phyloP scores from a whole-genome alignment of 768 basidiomycete species.

The Xerocomellus chrysenteron region DNA sequence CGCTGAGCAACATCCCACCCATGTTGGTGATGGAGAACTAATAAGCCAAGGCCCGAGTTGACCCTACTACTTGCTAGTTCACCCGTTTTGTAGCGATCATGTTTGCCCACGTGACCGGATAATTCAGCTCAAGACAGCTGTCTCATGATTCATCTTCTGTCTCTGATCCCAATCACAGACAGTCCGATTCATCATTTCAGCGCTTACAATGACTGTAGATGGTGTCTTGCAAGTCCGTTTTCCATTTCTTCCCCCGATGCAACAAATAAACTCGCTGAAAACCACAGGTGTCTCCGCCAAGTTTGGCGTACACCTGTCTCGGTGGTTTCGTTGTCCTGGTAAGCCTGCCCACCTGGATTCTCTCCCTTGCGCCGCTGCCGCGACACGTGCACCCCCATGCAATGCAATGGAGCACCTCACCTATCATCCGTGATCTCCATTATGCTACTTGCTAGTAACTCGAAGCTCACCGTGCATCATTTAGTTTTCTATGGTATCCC shows the following conservation, averaged over 20 bases:
- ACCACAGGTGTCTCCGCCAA: slow-evolving; percentile 48
- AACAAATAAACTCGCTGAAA: slow-evolving; percentile 24
- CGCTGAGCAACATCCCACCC: slow-evolving; percentile 4
- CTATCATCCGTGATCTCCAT: too few relatives aligned
- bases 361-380: not conserved
- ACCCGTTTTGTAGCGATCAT: not conserved
- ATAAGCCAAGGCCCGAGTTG: not conserved
- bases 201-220: slow-evolving; percentile 16
- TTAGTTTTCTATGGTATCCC: slow-evolving; percentile 82
- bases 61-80: too few relatives aligned
- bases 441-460: too few relatives aligned
- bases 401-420: not conserved
- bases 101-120: not conserved
- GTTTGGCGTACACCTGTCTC: slow-evolving; percentile 60
- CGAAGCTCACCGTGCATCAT: not conserved
- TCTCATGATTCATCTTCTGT: too few relatives aligned
- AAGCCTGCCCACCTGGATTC: slow-evolving; percentile 6
- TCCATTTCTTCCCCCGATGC: not conserved
- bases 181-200: too few relatives aligned
- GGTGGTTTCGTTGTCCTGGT: slow-evolving; percentile 57
- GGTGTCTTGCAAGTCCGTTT: slow-evolving; percentile 27
- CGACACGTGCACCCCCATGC: too few relatives aligned
- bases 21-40: not conserved
- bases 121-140: not conserved
- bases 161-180: not conserved